These are phyloP conservation scores for Leccinum uliginosum DNA, from an alignment of 768 basidiomycete species.

Conservation along the genomic window DNA sequence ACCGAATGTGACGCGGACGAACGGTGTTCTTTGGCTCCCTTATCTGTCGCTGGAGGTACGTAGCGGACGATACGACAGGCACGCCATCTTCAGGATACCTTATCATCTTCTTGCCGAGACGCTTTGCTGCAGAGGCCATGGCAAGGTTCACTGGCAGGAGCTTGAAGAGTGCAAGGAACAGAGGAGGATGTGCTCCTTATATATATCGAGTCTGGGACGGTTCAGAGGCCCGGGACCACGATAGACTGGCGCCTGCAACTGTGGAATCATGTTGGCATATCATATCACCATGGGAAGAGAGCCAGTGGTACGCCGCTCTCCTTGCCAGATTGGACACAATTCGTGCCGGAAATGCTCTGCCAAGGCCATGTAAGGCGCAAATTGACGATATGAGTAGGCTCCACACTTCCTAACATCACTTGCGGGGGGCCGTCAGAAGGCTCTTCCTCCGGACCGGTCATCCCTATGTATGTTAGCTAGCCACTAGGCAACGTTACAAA, in stretches of 20 bases:
- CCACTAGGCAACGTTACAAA: not conserved
- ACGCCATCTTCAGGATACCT: constrained; percentile 56
- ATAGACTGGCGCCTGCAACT: not conserved
- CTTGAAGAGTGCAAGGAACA: not conserved
- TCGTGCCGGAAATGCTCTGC: not conserved
- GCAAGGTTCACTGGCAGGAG: not conserved
- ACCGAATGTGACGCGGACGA: not conserved
- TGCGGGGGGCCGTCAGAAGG: not conserved
- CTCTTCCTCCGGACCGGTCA: not conserved
- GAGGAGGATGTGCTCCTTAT: not conserved
- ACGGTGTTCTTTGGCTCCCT: constrained; percentile 50
- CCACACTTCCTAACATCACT: not conserved
- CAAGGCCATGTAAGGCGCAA: not conserved
- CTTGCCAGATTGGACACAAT: not conserved
- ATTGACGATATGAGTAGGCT: not conserved
- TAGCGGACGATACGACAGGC: constrained; percentile 53
- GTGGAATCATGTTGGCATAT: not conserved
- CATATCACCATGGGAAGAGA: constrained; percentile 14
- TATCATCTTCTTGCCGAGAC: constrained; percentile 53
- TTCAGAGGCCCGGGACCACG: not conserved
- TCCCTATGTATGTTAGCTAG: not conserved
- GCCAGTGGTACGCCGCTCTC: constrained; percentile 19
- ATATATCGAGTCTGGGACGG: not conserved
- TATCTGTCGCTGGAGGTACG: constrained; percentile 45
- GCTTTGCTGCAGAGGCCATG: constrained; percentile 43